Base-by-base conservation (phyloP, 2,329 filamentous ascomycete species). In the Cladosporium sp. region DNA sequence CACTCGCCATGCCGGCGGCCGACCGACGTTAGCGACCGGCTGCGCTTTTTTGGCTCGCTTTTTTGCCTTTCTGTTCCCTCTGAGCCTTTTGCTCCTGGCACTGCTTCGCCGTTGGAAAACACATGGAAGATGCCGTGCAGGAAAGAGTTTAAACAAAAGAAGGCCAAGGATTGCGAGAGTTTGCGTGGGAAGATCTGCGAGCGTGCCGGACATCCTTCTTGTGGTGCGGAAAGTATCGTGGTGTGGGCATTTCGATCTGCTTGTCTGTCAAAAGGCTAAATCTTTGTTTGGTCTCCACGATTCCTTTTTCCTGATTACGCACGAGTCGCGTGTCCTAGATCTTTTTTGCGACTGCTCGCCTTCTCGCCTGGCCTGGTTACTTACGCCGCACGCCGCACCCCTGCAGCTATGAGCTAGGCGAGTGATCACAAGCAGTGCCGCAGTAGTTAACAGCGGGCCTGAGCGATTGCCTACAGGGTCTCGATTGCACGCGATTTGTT, bases 141-240 rank as follows among this genome's bases (percentile, higher is more conserved):
- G 21, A 28, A 14, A 25, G 34, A 10, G 18, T 43, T n/a, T 39
- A n/a, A n/a, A 43, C 10, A n/a, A 39, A 39, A 13, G 34, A 18
- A 43, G 36, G 36, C 13, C 32, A 58, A 43, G 21, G 49, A 53
- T 53, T 30, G 25, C 25, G 25, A 26, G 16, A 25, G 48, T 51
- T 28, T 26, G 8, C n/a, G n/a, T 11, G 18, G 36, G 36, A n/a
- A 43, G 23, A 51, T 51, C 48, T 25, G 48, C 48, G 48, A 51
- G 48, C 30, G 34, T 53, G 51, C 51, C 51, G 51, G 32, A 49
- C 39, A 34, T 60, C 56, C 36, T 60, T 60, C 36, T 60, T 28
- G 26, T 60, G 58, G 18, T 18, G 18, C 58, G 58, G 58, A 48
- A 60, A 60, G 39, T 60, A 48, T 30, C 58, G 56, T 21, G 51